Percentiles rank a stretch among this genome's conserved stretches.
These are phyloP conservation scores for Claviceps pazoutovae DNA, from an alignment of 2,329 filamentous ascomycete genomes.

Conservation along the genomic window DNA sequence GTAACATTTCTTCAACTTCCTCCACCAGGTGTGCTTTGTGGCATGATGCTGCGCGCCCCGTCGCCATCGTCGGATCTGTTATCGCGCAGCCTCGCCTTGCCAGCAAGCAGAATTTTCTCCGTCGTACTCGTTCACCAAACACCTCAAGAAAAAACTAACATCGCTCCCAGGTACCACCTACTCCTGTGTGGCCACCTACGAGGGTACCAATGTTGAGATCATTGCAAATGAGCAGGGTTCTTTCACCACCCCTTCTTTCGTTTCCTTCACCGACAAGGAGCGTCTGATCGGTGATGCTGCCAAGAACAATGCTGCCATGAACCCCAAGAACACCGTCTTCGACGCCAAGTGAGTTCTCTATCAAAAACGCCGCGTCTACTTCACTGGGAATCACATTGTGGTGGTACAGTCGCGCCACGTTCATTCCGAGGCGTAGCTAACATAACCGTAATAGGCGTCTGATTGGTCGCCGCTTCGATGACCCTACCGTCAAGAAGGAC, in stretches of 20 bases:
- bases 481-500: slow-evolving; percentile 97
- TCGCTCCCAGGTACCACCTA: slow-evolving; percentile 75
- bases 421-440: background rate
- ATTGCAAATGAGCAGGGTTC: slow-evolving; percentile 99
- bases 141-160: background rate
- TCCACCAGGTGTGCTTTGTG: background rate
- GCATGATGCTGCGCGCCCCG: background rate
- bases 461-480: slow-evolving; percentile 90
- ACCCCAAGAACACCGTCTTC: slow-evolving; percentile 96
- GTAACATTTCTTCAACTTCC: slow-evolving; percentile 18
- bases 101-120: background rate
- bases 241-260: slow-evolving; percentile 98
- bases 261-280: slow-evolving; percentile 97
- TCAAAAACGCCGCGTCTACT: background rate
- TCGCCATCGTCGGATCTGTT: background rate
- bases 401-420: background rate
- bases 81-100: background rate
- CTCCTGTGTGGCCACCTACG: slow-evolving; percentile 98
- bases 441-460: slow-evolving; percentile 55
- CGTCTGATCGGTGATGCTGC: slow-evolving; percentile 98
- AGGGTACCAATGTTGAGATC: slow-evolving; percentile 99
- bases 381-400: background rate
- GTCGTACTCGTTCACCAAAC: background rate
- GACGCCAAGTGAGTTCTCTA: slow-evolving; percentile 78
- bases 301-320: slow-evolving; percentile 99